Base-by-base conservation (phyloP, 352 stramenopile genomes). In the Globisporangium recalcitrans region DNA sequence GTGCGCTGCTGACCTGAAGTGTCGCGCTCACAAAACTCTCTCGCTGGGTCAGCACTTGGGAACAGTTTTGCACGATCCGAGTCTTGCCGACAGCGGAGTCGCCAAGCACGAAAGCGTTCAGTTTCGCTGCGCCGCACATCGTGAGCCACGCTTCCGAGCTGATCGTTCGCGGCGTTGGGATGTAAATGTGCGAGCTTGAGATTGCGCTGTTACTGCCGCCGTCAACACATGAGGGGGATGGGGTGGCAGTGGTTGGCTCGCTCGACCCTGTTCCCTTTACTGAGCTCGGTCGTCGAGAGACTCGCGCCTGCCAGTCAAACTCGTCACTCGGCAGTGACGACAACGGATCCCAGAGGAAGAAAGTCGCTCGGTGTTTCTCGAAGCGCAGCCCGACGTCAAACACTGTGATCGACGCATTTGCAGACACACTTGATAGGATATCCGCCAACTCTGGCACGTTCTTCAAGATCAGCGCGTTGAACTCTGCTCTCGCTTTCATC, bases 21-120 rank as follows among this genome's bases (percentile, higher is more conserved):
- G 58, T 60, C 9, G 64, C 66, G 19, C 64, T 60, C 42, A 71
- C 77, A 26, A 83, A 68, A 4, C 67, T 61, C 14, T 83, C 70
- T 4, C 63, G 65, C 1, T 72, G 68, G 3, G 61, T 62, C 1
- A 89, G 58, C 26, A 78, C 52, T 14, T 60, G 65, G 2, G 86
- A 38, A 21, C 64, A 70, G 49, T 82, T 73, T 10, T 76, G 64
- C 53, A 86, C 13, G 0, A 85, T 49, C 7, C 72, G 55, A 0
- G 73, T 84, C 62, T 91, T 91, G 2, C 82, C 82, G 6, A 79
- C 65, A 0, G 68, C 69, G 7, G 74, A 74, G 2, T 82, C 68
- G 10, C 82, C 82, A 31, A 82, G 58, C 16, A 90, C 52, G 16
- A 91, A 69, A 4, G 74, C 71, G 22, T 84, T 73, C 4, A 70